Percentiles rank a stretch among this genome's conserved stretches.
Evolutionary conservation across 352 stramenopile species (phyloP).

Genomic region (Phytopythium kandeliae): DNA sequence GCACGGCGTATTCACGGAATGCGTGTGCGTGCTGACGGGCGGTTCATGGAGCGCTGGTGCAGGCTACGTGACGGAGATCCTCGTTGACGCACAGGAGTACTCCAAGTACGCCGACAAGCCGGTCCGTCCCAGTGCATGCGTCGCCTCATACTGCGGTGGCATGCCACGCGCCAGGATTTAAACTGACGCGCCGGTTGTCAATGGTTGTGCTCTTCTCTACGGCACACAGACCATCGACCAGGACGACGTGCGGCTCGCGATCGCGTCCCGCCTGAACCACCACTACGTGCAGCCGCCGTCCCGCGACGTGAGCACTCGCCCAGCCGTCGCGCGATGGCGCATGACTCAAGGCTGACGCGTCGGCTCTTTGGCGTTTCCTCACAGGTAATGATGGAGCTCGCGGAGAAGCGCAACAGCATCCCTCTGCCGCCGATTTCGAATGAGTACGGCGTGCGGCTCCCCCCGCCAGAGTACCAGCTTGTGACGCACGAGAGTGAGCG

Average conservation of each 20-base stretch:
- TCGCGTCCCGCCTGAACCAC: slow-evolving; percentile 72
- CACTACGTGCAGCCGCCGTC: slow-evolving; percentile 71
- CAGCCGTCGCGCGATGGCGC: not conserved
- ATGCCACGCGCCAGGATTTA: no score
- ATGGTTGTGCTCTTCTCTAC: not conserved
- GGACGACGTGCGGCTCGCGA: slow-evolving; percentile 74
- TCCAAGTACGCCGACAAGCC: slow-evolving; percentile 71
- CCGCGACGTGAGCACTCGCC: slow-evolving; percentile 36
- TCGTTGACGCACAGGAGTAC: slow-evolving; percentile 84
- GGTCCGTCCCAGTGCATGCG: slow-evolving; percentile 11
- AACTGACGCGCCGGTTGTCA: no score
- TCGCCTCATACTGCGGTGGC: no score
- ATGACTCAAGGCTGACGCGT: not conserved
- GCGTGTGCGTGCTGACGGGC: not conserved
- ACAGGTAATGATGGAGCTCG: slow-evolving; percentile 83
- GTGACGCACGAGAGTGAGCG: slow-evolving; percentile 66
- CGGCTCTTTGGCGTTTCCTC: not conserved
- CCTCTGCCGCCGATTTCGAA: slow-evolving; percentile 72
- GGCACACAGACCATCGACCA: slow-evolving; percentile 45
- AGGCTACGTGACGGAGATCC: slow-evolving; percentile 80
- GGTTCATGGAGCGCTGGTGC: not conserved
- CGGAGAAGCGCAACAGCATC: slow-evolving; percentile 78
- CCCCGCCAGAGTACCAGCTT: slow-evolving; percentile 62
- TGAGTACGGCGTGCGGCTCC: slow-evolving; percentile 78
- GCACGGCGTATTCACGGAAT: no score